Evolutionary conservation across 2,329 filamentous ascomycete species (phyloP).

Genomic region (Pseudopithomyces chartarum): DNA sequence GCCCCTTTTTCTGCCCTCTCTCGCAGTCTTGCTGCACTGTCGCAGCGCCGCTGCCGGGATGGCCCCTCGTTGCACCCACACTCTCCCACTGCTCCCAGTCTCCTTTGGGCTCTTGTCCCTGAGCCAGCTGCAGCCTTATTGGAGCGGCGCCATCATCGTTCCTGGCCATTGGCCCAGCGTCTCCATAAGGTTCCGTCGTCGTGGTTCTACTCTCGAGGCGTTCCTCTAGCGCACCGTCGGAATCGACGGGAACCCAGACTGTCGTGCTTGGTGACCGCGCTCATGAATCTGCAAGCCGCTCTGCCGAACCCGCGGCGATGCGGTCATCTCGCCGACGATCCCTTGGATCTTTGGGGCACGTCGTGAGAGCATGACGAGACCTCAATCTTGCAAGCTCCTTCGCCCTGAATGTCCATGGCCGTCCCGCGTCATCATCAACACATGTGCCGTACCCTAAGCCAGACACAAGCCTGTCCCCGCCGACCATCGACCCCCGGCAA

Average conservation of each 20-base stretch:
- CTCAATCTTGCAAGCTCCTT: background rate
- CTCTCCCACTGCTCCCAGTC: constrained; percentile 19
- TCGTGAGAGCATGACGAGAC: constrained; percentile 8
- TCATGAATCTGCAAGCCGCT: constrained; percentile 22
- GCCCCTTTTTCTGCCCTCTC: constrained; percentile 14
- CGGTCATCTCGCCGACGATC: constrained; percentile 17
- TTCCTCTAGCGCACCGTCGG: constrained; percentile 38
- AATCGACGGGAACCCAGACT: constrained; percentile 26
- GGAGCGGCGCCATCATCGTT: constrained; percentile 14
- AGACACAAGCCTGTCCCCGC: background rate
- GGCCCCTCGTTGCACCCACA: constrained; percentile 19
- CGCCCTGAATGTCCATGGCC: background rate
- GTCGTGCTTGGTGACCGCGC: constrained; percentile 20
- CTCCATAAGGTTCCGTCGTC: constrained; percentile 28
- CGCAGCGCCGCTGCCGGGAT: constrained; percentile 20
- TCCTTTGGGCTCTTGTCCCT: constrained; percentile 33
- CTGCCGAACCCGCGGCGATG: background rate
- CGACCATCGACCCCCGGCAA: background rate
- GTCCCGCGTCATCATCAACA: background rate
- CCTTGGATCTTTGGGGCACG: background rate
- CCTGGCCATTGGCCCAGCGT: constrained; percentile 21
- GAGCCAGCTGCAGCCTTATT: constrained; percentile 39
- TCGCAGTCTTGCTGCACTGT: constrained; percentile 14
- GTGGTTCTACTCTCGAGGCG: constrained; percentile 33
- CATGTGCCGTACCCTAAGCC: background rate